Percentiles rank a stretch among this genome's conserved stretches.
Evolutionary conservation across 202 grass and related monocot genomes (phyloP).

Genomic region (Zizania palustris): DNA sequence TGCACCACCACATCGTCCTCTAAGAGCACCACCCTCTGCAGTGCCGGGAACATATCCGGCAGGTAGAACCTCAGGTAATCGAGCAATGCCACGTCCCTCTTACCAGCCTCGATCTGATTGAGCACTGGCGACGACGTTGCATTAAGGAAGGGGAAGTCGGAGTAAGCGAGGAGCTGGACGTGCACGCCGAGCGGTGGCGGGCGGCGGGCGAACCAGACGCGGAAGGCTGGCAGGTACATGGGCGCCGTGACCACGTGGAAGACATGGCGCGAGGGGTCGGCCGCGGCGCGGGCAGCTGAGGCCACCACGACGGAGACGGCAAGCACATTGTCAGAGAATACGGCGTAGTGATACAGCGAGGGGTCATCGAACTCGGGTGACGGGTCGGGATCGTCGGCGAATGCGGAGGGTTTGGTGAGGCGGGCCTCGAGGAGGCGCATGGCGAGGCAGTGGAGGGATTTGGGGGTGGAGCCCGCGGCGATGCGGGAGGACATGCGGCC

Average conservation of each 20-base stretch:
- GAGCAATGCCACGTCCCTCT: slow-evolving; percentile 69
- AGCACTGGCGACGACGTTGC: slow-evolving; percentile 76
- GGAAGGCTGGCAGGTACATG: slow-evolving; percentile 91
- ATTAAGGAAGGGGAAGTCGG: slow-evolving; percentile 74
- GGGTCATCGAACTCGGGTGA: slow-evolving; percentile 53
- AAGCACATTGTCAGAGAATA: slow-evolving; percentile 93
- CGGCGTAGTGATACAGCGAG: slow-evolving; percentile 69
- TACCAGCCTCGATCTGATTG: slow-evolving; percentile 63
- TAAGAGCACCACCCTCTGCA: slow-evolving; percentile 70
- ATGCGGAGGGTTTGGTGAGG: slow-evolving; percentile 60
- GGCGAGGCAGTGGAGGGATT: slow-evolving; percentile 94
- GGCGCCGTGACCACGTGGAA: slow-evolving; percentile 93
- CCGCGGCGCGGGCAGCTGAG: slow-evolving; percentile 64
- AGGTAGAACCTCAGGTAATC: slow-evolving; percentile 94
- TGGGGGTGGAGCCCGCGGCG: slow-evolving; percentile 83
- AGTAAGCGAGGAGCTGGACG: slow-evolving; percentile 71
- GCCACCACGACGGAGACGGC: slow-evolving; percentile 80
- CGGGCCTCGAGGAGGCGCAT: slow-evolving; percentile 95
- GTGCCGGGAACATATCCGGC: slow-evolving; percentile 76
- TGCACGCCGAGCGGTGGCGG: slow-evolving; percentile 67
- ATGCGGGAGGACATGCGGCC: slow-evolving; percentile 79
- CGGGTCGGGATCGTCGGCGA: slow-evolving; percentile 49
- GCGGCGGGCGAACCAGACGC: slow-evolving; percentile 73
- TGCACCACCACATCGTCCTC: slow-evolving; percentile 97
- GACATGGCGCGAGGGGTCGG: slow-evolving; percentile 73